A percentile compares a stretch with the other conserved stretches of the same genome.
These are phyloP conservation scores for Globisporangium ultimum DNA, from an alignment of 352 stramenopile species.

Conservation along the genomic window DNA sequence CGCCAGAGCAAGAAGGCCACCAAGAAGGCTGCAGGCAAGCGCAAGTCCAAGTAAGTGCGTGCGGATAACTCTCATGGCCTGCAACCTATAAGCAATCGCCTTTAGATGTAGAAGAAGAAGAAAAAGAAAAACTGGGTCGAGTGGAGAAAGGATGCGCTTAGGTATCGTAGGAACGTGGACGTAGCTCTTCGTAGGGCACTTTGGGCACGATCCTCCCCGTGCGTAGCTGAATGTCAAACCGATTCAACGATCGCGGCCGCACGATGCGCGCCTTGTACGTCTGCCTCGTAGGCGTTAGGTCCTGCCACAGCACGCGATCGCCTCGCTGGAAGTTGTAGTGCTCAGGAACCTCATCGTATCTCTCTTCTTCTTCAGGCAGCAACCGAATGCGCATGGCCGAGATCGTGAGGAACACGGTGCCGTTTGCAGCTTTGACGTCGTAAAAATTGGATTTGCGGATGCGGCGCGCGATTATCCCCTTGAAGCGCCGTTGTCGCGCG, in stretches of 20 bases:
- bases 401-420: conserved; percentile 41
- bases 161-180: conserved; percentile 16
- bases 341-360: conserved; percentile 10
- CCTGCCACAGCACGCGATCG: conserved; percentile 39
- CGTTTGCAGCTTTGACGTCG: conserved; percentile 42
- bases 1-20: conserved; percentile 64
- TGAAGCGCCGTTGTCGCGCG: conserved; percentile 26
- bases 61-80: conserved; percentile 3
- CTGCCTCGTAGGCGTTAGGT: conserved; percentile 7
- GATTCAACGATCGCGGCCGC: conserved; percentile 32
- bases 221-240: conserved; percentile 47
- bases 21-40: conserved; percentile 62
- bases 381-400: conserved; percentile 40
- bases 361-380: conserved; percentile 14
- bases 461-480: conserved; percentile 31
- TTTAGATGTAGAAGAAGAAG: no score
- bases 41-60: conserved; percentile 57
- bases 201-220: conserved; percentile 38
- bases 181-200: conserved; percentile 38
- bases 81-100: no score
- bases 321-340: conserved; percentile 21
- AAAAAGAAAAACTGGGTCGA: no score
- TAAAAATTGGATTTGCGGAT: conserved; percentile 54
- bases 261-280: conserved; percentile 50
- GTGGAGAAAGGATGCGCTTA: conserved; percentile 16